Evolutionary conservation across 1,284 basidiomycete genomes (phyloP), one percentile per base, ranked within the genome.

Genomic region (Veloboletus limbatus): DNA sequence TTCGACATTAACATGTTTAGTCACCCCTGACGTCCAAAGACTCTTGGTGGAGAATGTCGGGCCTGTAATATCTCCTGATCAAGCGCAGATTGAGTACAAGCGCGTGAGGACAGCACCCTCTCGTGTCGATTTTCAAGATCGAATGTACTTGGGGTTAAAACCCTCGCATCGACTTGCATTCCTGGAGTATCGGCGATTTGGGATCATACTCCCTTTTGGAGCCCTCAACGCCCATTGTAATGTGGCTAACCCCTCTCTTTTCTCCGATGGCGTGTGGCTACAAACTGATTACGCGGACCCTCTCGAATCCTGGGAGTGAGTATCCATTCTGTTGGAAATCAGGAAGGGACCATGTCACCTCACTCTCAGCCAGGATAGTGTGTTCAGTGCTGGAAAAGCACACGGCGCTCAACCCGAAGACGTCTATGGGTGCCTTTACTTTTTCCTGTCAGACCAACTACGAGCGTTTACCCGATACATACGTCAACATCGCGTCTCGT

Each of bases 371-470:
- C 0, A 45, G 26, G 47, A 62, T 20, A n/a, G 40, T 9, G 57
- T 72, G 25, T 49, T 74, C 11, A 27, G 48, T 35, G 55, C 58
- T 0, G 72, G 73, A 31, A 63, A 55, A 45, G 56, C 53, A 0
- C 63, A 69, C 14, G 72, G 72, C 8, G 67, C 65, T 5, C 60
- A 59, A 11, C 48, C 60, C 0, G 71, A 67, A 43, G 75, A 76
- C 52, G 57, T 76, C 27, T 73, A 72, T 39, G 74, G 74, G 2
- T 75, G 73, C 43, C 66, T 77, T 20, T 76, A 74, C 53, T 74
- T 76, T 43, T 68, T 67, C 47, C 39, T 76, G 20, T 63, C 65
- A 4, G 58, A 69, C 8, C 60, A 74, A 50, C 57, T 77, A 6
- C 55, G 57, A 13, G 49, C 51, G 0, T 74, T 76, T 49, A 52